Evolutionary conservation across 768 basidiomycete genomes (phyloP), one percentile per base, ranked within the genome.

Genomic region (Polyporus arcularius): DNA sequence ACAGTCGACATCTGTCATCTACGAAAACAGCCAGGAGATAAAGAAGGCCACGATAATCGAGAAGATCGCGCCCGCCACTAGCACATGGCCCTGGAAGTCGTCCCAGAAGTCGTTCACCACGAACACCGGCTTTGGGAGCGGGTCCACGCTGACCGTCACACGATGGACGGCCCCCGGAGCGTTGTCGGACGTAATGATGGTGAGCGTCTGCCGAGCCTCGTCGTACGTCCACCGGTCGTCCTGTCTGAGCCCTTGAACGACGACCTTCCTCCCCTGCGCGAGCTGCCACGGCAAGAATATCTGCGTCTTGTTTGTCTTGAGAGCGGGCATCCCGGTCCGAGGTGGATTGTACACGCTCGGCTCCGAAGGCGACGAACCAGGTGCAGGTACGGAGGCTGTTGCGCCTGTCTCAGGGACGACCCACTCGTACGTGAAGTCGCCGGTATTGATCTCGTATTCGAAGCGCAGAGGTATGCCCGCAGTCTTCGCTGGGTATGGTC

Each of bases 401-500:
- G 69, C 54, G 11, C 68, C 55, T 4, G 57, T 39, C 14, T 60
- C 62, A 1, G 79, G 79, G 52, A 79, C 79, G 0, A 71, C 76
- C 91, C 90, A 94, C 67, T 83, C 82, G 65, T 81, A 92, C 1
- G 72, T 74, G 68, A 92, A 88, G 10, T 73, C 71, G 2, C 90
- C 89, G 0, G 85, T 86, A 56, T 84, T 89, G 79, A 90, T 82
- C 72, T 94, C 90, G 72, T 94, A 96, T 16, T 84, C 79, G 66
- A 89, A 88, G 5, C 74, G 75, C 9, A 88, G 69, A 0, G 95
- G 96, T 15, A 91, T 84, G 11, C 96, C 96, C 1, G 94, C 91
- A 0, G 89, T 90, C 71, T 96, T 96, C 53, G 93, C 85, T 1
- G 94, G 85, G 72, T 98, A 97, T 4, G 96, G 96, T 2, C 96